A percentile compares a stretch with the other conserved stretches of the same genome.
Evolutionary conservation across 2,329 filamentous ascomycete genomes (phyloP).

Genomic region (Diplodia scrobiculata): DNA sequence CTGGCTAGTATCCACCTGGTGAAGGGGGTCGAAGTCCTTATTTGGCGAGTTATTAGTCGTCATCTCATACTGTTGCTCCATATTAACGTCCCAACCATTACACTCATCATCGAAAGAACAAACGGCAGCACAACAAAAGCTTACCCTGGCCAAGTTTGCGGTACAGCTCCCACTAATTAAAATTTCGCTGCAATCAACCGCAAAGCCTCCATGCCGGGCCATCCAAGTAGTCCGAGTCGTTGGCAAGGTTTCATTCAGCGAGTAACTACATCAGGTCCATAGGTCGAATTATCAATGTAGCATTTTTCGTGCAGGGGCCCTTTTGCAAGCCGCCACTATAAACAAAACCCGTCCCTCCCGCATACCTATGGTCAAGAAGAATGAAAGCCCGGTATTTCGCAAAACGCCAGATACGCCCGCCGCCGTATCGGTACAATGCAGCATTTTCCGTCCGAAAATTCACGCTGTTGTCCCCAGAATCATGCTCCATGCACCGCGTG

Average conservation of each 20-base stretch:
- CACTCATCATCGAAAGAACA: not conserved
- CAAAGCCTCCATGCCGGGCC: too few relatives aligned
- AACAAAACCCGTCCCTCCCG: slow-evolving; percentile 17
- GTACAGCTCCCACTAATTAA: too few relatives aligned
- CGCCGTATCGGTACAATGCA: slow-evolving; percentile 29
- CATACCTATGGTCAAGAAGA: slow-evolving; percentile 13
- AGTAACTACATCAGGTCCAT: too few relatives aligned
- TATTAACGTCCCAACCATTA: too few relatives aligned
- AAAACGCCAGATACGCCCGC: slow-evolving; percentile 28
- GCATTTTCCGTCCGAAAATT: slow-evolving; percentile 23
- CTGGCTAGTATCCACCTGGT: not conserved
- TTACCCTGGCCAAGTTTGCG: too few relatives aligned
- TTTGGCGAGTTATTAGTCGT: not conserved
- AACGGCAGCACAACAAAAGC: too few relatives aligned
- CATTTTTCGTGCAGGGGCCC: slow-evolving; percentile 24
- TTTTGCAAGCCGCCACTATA: slow-evolving; percentile 16
- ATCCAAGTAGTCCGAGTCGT: not conserved
- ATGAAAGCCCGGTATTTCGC: slow-evolving; percentile 26
- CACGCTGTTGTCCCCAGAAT: slow-evolving; percentile 16
- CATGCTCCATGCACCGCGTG: slow-evolving; percentile 21
- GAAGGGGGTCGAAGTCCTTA: not conserved
- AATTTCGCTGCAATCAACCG: too few relatives aligned
- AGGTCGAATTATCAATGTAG: slow-evolving; percentile 14
- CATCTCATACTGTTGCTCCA: not conserved
- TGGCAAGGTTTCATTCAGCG: not conserved